A percentile compares a stretch with the other conserved stretches of the same genome.
phyloP scores from a whole-genome alignment of 768 basidiomycete genomes.

The Hemileccinum rubropunctum region DNA sequence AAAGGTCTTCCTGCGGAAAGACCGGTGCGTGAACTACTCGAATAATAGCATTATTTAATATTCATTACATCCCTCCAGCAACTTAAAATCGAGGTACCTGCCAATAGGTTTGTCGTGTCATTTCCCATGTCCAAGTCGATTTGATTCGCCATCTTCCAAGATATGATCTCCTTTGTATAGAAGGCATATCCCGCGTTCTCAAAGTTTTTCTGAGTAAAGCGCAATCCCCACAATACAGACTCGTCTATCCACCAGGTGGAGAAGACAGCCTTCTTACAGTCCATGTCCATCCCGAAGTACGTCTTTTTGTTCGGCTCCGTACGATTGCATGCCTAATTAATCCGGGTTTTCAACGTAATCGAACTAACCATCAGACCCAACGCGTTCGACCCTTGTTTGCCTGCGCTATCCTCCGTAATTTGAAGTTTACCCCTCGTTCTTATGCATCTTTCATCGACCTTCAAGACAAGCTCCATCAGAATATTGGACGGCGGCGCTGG shows the following conservation, averaged over 20 bases:
- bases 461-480: constrained; percentile 99
- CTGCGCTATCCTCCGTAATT: constrained; percentile 84
- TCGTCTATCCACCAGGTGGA: constrained; percentile 69
- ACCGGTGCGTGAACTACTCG: constrained; percentile 50
- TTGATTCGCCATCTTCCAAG: constrained; percentile 38
- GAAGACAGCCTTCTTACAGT: constrained; percentile 64
- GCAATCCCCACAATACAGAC: constrained; percentile 67
- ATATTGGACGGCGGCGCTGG: constrained; percentile 85
- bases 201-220: constrained; percentile 75
- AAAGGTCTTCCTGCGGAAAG: constrained; percentile 84
- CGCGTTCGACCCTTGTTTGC: constrained; percentile 89
- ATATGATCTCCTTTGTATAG: constrained; percentile 97
- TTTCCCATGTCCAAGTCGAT: background rate
- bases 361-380: constrained; percentile 51
- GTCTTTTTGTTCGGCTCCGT: constrained; percentile 15
- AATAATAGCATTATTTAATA: background rate
- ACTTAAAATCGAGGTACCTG: constrained; percentile 98
- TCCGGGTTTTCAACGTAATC: background rate
- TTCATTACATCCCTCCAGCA: constrained; percentile 49
- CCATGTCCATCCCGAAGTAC: constrained; percentile 69
- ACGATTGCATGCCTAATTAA: background rate
- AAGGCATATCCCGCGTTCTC: constrained; percentile 88
- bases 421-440: constrained; percentile 83
- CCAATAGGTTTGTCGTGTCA: constrained; percentile 68
- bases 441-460: constrained; percentile 98